Evolutionary conservation across 805 yeast genomes (phyloP), one percentile per base, ranked within the genome.

Genomic region (Kodamaea lidongshanica): DNA sequence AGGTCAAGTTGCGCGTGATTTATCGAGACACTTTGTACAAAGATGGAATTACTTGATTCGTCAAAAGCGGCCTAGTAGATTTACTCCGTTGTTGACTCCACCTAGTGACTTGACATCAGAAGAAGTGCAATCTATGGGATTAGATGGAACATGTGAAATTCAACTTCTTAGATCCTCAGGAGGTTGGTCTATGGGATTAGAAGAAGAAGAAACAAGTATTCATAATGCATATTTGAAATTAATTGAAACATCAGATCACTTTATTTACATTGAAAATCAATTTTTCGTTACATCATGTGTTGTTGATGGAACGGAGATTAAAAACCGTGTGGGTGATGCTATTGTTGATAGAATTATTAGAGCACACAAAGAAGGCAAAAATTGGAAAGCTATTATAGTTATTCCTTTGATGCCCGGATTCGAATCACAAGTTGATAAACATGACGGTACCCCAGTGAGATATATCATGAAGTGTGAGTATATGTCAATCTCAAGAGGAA

Each of bases 381-480:
- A 64, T 7, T 92, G 99, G 99, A 79, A 78, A 39, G 97, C 97
- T 1, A 73, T 86, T 15, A 80, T 92, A 38, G 70, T 92, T 7
- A 86, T 92, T 39, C 99, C 99, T 3, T 65, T 92, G 42, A 86
- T 92, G 92, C 99, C 99, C 1, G 99, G 98, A 0, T 92, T 94
- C 54, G 92, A 82, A 48, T 78, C 95, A 16, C 83, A 86, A 41
- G 94, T 94, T 12, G 97, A 89, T 50, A 75, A 82, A 39, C 82
- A 92, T 10, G 96, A 87, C 42, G 98, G 96, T 2, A 82, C 95
- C 0, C 74, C 95, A n/a, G 87, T 92, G 4, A 75, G 99, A 48
- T 79, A 92, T 15, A 94, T 92, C 42, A 88, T 89, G 92, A 89
- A 87, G 57, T 87, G 96, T 50, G 97, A 92, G 58, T 92, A 76